Evolutionary conservation across 305 asterid species (phyloP), one percentile per base, ranked within the genome.

Genomic region (Fraxinus xanthoxyloides): DNA sequence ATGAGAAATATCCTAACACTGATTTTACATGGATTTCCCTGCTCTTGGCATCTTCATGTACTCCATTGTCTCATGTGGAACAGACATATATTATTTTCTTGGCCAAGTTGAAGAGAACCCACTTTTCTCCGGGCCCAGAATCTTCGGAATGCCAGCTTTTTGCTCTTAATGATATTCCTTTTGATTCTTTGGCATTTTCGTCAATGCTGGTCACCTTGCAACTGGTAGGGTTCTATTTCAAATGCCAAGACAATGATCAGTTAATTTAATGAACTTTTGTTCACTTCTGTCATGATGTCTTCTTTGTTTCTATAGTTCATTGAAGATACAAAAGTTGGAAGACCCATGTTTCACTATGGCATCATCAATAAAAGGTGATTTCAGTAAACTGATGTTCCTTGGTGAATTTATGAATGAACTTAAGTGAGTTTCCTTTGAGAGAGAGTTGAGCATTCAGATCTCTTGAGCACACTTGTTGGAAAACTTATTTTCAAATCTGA

Each of bases 121-220:
- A 90, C 82, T 96, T 94, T 92, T 92, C 98, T 40, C 97, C 99
- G 0, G 98, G 99, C 30, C 95, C 93, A 7, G 99, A 96, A 86
- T 94, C 99, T 84, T 90, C 92, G 5, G 99, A 96, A 82, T 96
- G 99, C 87, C 87, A 85, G 80, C 97, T 96, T 69, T 96, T 93
- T 81, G 89, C 90, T 0, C 84, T 82, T 31, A 91, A 91, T 86
- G 98, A 92, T 78, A 92, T 96, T 78, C 99, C 99, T 72, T 92
- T 92, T 81, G 95, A 96, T 76, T 92, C 98, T 80, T 87, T 96
- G 85, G 91, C 99, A 80, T 96, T 96, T 85, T 96, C 99, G 12
- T 96, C 99, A 0, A 96, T 94, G 97, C 89, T 96, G 82, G 95
- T 96, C 84, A 90, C 98, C 65, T 84, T 96, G 75, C 91, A 92